phyloP scores from a whole-genome alignment of 2,329 filamentous ascomycete genomes.

The Onygena corvina region DNA sequence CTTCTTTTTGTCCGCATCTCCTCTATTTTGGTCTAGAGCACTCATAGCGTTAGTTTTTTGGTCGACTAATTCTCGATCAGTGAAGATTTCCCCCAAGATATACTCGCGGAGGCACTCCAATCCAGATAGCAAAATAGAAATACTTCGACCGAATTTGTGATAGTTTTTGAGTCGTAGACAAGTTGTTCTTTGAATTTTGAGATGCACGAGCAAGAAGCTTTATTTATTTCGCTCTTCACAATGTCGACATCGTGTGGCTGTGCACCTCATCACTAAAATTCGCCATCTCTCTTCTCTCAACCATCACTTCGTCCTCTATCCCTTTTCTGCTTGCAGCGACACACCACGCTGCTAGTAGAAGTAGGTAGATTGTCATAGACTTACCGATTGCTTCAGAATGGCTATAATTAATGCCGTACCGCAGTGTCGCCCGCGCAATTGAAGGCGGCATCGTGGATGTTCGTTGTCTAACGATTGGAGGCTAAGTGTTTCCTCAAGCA shows the following conservation, averaged over 20 bases:
- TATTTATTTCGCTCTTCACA: background rate
- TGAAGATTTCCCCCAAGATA: too few relatives aligned
- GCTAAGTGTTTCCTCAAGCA: too few relatives aligned
- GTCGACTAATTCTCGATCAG: too few relatives aligned
- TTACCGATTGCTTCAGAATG: background rate
- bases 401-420: constrained; percentile 6
- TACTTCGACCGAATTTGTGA: too few relatives aligned
- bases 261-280: background rate
- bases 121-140: too few relatives aligned
- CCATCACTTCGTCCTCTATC: background rate
- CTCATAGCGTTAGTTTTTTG: background rate
- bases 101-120: too few relatives aligned
- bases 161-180: too few relatives aligned
- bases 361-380: background rate
- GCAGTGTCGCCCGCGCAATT: background rate
- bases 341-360: background rate
- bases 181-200: background rate
- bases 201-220: background rate
- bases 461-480: too few relatives aligned
- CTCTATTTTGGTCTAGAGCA: background rate
- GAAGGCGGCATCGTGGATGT: background rate
- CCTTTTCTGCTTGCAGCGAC: background rate
- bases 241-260: constrained; percentile 8
- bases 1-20: background rate
- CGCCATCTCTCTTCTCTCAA: background rate